These are phyloP conservation scores for Citrus cavaleriei DNA, from an alignment of 345 rosid genomes.

Conservation along the genomic window DNA sequence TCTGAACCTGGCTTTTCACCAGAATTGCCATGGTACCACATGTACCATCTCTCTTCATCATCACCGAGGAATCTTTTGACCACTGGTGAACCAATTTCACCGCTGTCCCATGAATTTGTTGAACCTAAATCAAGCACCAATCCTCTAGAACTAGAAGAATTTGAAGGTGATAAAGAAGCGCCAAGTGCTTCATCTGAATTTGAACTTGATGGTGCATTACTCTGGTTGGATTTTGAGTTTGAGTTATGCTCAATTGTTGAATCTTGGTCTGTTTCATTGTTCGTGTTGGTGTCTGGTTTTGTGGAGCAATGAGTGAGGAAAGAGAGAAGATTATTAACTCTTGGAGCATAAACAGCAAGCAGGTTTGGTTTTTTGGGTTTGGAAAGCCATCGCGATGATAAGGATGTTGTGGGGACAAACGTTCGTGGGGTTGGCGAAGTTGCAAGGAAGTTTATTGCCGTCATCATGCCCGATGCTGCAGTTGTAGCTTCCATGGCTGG, in stretches of 20 bases:
- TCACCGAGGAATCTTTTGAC: slow-evolving; percentile 78
- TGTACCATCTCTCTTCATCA: slow-evolving; percentile 82
- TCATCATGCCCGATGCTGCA: slow-evolving; percentile 24
- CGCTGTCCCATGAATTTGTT: slow-evolving; percentile 57
- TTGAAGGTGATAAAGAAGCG: slow-evolving; percentile 14
- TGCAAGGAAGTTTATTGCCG: slow-evolving; percentile 26
- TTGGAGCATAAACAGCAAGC: slow-evolving; percentile 15
- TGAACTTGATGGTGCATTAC: slow-evolving; percentile 1
- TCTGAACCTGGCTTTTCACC: slow-evolving; percentile 32
- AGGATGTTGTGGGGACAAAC: slow-evolving; percentile 9
- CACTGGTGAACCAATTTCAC: slow-evolving; percentile 77
- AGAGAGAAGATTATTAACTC: slow-evolving; percentile 6
- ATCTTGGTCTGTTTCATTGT: slow-evolving; percentile 25
- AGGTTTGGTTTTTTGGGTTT: slow-evolving; percentile 12
- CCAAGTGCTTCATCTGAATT: slow-evolving; percentile 14
- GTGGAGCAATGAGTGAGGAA: slow-evolving; percentile 51
- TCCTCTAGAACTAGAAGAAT: slow-evolving; percentile 33
- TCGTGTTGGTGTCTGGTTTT: slow-evolving; percentile 34
- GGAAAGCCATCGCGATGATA: slow-evolving; percentile 23
- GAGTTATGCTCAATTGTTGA: slow-evolving; percentile 16
- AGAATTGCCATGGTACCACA: slow-evolving; percentile 84
- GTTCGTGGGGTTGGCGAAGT: slow-evolving; percentile 14
- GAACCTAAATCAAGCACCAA: slow-evolving; percentile 60
- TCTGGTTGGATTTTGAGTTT: neutral
- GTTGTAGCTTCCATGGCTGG: slow-evolving; percentile 19